Base-by-base conservation (phyloP, 495 filamentous ascomycete genomes). In the Trichoderma erinaceum region DNA sequence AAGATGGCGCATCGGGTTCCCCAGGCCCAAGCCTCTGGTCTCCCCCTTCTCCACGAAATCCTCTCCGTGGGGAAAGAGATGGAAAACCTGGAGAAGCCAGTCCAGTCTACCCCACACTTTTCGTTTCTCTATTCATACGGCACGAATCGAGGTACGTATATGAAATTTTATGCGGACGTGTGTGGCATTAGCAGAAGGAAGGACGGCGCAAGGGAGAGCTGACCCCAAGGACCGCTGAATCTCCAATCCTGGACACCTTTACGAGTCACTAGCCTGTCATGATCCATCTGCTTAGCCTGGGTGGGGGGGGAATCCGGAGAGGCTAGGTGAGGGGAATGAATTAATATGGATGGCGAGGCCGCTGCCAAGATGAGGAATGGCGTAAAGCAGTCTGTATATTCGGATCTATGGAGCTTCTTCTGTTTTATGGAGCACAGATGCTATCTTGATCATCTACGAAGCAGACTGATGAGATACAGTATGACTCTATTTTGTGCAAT, bases 31-130 rank as follows among this genome's bases (percentile, higher is more conserved):
- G 43, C 43, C 43, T 16, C 43, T 16, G 13, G 18, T 56, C n/a
- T 25, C 56, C 56, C 56, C 16, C 23, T 61, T 32, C 56, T 32
- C 56, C 56, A 61, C 44, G 44, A 21, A 61, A 61, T 61, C 56
- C 56, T 61, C 16, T 61, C 48, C 56, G 56, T 61, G 56, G 56
- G 56, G 56, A 61, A 61, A 61, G 27, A 32, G 23, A 12, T 5
- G 27, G 13, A 16, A 61, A 61, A 61, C 56, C 56, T 61, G 56
- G 56, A 61, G 56, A 29, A 61, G 27, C 11, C 2, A 25, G 27
- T 21, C 48, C 48, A 1, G 12, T 7, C 11, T 61, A 61, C 56
- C 56, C 56, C 56, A 61, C 56, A 61, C 56, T 61, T 29, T 61
- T 27, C 25, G 15, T 15, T 13, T 61, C 56, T 61, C 15, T 29